Conservation (phyloP, 805 yeast species). For the Jamesozyma jinghongensis region DNA sequence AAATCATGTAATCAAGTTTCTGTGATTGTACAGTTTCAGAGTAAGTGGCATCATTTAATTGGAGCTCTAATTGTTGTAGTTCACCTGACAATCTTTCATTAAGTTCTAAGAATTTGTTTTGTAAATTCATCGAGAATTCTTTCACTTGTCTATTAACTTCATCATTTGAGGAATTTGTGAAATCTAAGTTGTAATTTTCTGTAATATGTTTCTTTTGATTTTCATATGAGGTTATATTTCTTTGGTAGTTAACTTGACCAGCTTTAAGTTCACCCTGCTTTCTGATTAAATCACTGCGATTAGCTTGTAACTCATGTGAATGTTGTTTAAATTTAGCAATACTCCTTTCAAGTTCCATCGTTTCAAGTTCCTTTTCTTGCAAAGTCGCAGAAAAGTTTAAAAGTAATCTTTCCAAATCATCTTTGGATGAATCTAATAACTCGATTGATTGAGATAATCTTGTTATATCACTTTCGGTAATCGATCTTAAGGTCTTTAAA, state of each 20-base stretch:
- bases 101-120: not conserved
- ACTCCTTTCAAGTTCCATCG: slow-evolving; percentile 18
- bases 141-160: too few species aligned
- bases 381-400: slow-evolving; percentile 34
- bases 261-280: slow-evolving; percentile 49
- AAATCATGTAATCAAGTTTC: slow-evolving; percentile 38
- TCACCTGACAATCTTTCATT: slow-evolving; percentile 17
- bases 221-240: not conserved
- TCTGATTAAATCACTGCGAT: slow-evolving; percentile 34
- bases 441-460: slow-evolving; percentile 33
- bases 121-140: not conserved
- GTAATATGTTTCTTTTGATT: too few species aligned
- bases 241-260: slow-evolving; percentile 26
- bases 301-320: slow-evolving; percentile 24
- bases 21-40: slow-evolving; percentile 25
- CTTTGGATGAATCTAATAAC: slow-evolving; percentile 25
- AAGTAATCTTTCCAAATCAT: slow-evolving; percentile 33
- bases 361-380: slow-evolving; percentile 24
- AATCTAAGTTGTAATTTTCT: too few species aligned
- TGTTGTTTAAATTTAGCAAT: slow-evolving; percentile 18
- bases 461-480: slow-evolving; percentile 42
- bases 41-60: slow-evolving; percentile 15
- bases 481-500: slow-evolving; percentile 38
- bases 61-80: slow-evolving; percentile 4
- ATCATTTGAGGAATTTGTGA: too few species aligned